Evolutionary conservation across 2,329 filamentous ascomycete genomes (phyloP).

Genomic region (Blastomyces gilchristii): DNA sequence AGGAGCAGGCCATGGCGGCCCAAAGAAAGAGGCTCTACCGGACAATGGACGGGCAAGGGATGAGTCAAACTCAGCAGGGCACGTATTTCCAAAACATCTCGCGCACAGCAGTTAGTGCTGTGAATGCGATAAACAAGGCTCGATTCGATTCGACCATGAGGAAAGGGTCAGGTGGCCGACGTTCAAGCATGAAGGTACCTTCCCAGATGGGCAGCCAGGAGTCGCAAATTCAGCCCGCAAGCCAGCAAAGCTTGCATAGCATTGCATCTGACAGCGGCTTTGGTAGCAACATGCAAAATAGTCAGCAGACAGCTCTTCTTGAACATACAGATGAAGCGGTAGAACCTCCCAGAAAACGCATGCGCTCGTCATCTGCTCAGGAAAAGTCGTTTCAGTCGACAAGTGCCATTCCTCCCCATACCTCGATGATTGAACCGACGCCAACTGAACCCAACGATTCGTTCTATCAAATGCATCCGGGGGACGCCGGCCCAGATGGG

Average conservation of each 20-base stretch:
- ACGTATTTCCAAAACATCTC: constrained; percentile 98
- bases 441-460: constrained; percentile 40
- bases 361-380: constrained; percentile 45
- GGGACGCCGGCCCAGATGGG: constrained; percentile 11
- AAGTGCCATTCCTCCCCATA: constrained; percentile 22
- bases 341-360: constrained; percentile 66
- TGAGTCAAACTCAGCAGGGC: constrained; percentile 55
- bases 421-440: constrained; percentile 33
- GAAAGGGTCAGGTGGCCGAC: constrained; percentile 52
- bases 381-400: constrained; percentile 28
- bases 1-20: constrained; percentile 97
- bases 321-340: constrained; percentile 36
- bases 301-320: constrained; percentile 21
- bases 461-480: constrained; percentile 33
- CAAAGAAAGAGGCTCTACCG: constrained; percentile 89
- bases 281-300: constrained; percentile 53
- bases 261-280: constrained; percentile 67
- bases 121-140: constrained; percentile 94
- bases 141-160: constrained; percentile 80
- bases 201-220: constrained; percentile 53
- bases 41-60: constrained; percentile 56
- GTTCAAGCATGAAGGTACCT: constrained; percentile 60
- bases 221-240: constrained; percentile 54
- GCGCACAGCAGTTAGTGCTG: constrained; percentile 79
- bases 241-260: constrained; percentile 66